Evolutionary conservation across 2,329 filamentous ascomycete genomes (phyloP), one percentile per base, ranked within the genome.

Genomic region (Hortaea werneckii): DNA sequence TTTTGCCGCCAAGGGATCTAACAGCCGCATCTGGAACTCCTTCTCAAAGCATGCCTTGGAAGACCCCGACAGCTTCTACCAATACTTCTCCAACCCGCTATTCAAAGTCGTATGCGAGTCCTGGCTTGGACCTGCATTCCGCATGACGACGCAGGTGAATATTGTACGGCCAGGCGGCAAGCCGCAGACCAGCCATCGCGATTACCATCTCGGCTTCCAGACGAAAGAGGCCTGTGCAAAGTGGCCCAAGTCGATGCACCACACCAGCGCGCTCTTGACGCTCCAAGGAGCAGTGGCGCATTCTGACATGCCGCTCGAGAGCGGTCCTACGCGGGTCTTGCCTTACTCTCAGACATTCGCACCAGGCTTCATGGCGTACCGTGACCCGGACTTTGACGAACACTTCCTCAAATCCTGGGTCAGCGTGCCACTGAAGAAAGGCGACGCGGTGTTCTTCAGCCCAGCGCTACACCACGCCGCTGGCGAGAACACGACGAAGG

Each of bases 151-250:
- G 1, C 79, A 82, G 57, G 74, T 80, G 37, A 83, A 83, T 55
- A 71, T 80, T 41, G 78, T 82, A 6, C 71, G 73, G 37, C 78
- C 79, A 0, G 76, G 77, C 12, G 76, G 76, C 0, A 64, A 69
- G 32, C 67, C 79, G 0, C 79, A 83, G 55, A 70, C 74, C 28
- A 67, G 66, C 6, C 79, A 83, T 55, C 69, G 79, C 1, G 79
- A 83, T 56, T 82, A 82, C 55, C 79, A 82, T 54, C 68, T 83
- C 1, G 79, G 79, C 0, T 82, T 82, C 61, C 77, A 80, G 58
- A 75, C 72, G 0, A 57, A 67, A 2, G 68, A 69, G 5, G 63
- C 63, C 1, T 72, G 68, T 38, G 66, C 67, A 0, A 61, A 56
- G 12, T 77, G 74, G 48, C 78, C 79, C 0, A 69, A 67, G 35